Evolutionary conservation across 2,329 filamentous ascomycete species (phyloP), one percentile per base, ranked within the genome.

Genomic region (Daldinia sp.): DNA sequence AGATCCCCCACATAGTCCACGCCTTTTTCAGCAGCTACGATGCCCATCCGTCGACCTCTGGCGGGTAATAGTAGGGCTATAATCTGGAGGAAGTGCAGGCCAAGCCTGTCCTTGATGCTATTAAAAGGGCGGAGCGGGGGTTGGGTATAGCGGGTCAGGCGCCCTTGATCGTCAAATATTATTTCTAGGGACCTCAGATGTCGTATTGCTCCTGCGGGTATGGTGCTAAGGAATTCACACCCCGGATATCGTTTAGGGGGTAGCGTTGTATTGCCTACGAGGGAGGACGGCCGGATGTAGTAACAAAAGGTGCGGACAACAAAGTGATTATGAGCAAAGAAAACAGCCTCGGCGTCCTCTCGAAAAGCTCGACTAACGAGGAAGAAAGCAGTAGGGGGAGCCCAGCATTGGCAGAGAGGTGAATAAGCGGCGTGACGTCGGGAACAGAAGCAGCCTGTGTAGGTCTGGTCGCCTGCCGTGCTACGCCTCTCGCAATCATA

Each of bases 401-500:
- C 44, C 60, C 60, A 63, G 35, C 41, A 63, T 6, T 13, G 51
- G 7, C 28, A 63, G 15, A 39, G 35, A 42, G 30, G 53, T n/a
- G 42, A 56, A 42, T 51, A 48, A 1, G 53, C 33, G 12, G 33
- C 42, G 35, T 63, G 37, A 6, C 59, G 35, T 3, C 48, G 39
- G 4, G 37, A 42, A 28, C 39, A 57, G 53, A 41, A 41, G 26
- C 33, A 50, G 5, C 37, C 60, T 12, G 41, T 61, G 12, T 28
- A 18, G 20, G 48, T 60, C 15, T 50, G 44, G 13, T 50, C 57
- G 20, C 57, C 48, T 18, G 18, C 18, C 13, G 42, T 10, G 33
- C 13, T 30, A n/a, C 44, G 57, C 37, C 35, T 50, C 44, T 60
- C 42, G 57, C 44, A 50, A n/a, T 60, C 42, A 41, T 60, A 50